Evolutionary conservation across 1,284 basidiomycete genomes (phyloP), one percentile per base, ranked within the genome.

Genomic region (Ustilago sp.): DNA sequence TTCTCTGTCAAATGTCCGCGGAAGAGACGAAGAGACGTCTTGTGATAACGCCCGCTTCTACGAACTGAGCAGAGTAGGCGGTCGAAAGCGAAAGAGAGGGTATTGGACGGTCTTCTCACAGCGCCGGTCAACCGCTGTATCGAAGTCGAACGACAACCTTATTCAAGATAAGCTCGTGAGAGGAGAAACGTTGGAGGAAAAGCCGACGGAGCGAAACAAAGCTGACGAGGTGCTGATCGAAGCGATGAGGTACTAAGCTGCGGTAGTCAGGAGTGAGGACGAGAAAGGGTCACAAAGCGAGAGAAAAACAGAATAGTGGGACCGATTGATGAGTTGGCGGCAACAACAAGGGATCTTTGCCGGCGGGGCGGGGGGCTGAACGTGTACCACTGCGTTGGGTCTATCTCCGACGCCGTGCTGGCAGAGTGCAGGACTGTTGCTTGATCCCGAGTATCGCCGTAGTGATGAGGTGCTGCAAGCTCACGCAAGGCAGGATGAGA

Each of bases 81-180:
- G 56, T 47, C 11, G 13, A 28, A 47, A 39, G 41, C 41, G 12
- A 61, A 12, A 61, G 36, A 17, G 7, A 15, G 32, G 51, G 32
- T 19, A 32, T 15, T 38, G 35, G n/a, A 50, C 50, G 41, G 43
- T 47, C 64, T 63, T 64, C 61, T 58, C 65, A 73, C 70, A 68
- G 41, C 61, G 58, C 54, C 65, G 64, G 70, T 59, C 61, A 64
- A 68, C 64, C 65, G 61, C 61, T 73, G 64, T 54, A 34, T 63
- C 70, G 70, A 73, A 51, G 70, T 73, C 64, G 70, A 68, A 50
- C 54, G 61, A 58, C 31, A 73, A 73, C 64, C 61, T 68, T 73
- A 58, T 60, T 23, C 23, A 45, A n/a, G 65, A 61, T 55, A 68
- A 59, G 52, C 64, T 73, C 61, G 70, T 39, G 32, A 48, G 47